phyloP scores from a whole-genome alignment of 768 basidiomycete genomes.

The Atractiella rhizophila region DNA sequence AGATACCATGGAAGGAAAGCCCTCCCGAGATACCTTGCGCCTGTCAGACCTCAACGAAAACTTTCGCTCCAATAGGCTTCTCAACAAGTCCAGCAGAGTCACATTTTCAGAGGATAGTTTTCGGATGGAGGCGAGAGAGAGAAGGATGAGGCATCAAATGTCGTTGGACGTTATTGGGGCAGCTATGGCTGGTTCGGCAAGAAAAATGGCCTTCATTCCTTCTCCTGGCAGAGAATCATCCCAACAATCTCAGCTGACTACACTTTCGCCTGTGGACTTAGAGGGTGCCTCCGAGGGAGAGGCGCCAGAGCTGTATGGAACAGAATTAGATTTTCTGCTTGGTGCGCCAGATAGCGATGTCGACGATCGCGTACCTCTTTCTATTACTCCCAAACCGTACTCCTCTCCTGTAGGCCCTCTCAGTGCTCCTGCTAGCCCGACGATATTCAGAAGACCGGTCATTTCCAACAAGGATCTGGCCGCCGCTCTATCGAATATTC shows the following conservation, averaged over 20 bases:
- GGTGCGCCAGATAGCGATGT: background rate
- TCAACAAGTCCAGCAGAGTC: slow-evolving; percentile 3
- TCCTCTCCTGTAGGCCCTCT: too few species aligned
- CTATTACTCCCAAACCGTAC: background rate
- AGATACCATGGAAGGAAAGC: background rate
- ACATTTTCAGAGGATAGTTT: background rate
- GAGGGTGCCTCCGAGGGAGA: background rate
- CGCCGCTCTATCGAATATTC: too few species aligned
- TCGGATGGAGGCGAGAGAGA: background rate
- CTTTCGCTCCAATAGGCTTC: slow-evolving; percentile 5
- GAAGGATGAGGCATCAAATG: slow-evolving; percentile 14
- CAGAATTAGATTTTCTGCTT: background rate
- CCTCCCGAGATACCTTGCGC: slow-evolving; percentile 5
- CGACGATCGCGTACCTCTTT: background rate
- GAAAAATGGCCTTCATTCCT: too few species aligned
- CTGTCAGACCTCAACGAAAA: slow-evolving; percentile 5
- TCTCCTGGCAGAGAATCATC: slow-evolving; percentile 3
- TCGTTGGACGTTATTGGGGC: slow-evolving; percentile 16
- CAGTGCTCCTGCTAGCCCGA: too few species aligned
- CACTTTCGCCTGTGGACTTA: background rate
- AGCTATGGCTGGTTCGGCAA: slow-evolving; percentile 15
- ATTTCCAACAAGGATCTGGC: too few species aligned
- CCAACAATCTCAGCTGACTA: background rate
- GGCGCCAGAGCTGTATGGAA: background rate
- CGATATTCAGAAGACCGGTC: too few species aligned